Evolutionary conservation across 2,329 filamentous ascomycete species (phyloP).

Genomic region (Plenodomus biglobosus): DNA sequence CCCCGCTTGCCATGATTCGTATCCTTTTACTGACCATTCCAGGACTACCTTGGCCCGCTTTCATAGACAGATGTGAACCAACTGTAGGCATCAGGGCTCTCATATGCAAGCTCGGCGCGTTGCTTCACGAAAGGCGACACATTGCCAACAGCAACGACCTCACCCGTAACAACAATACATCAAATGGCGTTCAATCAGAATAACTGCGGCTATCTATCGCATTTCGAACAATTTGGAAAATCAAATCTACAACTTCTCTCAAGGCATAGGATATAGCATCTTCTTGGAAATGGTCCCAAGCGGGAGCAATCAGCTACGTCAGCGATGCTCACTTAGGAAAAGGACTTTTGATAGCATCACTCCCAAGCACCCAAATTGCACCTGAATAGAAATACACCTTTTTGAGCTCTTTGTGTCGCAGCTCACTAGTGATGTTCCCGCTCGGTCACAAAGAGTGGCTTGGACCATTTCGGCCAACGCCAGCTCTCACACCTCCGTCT

Average conservation of each 20-base stretch:
- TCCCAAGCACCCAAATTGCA: slow-evolving; percentile 12
- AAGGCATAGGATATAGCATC: too few relatives aligned
- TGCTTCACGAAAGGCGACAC: background rate
- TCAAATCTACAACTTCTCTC: too few relatives aligned
- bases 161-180: too few relatives aligned
- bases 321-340: background rate
- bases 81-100: too few relatives aligned
- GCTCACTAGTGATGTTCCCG: slow-evolving; percentile 8
- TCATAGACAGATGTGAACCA: slow-evolving; percentile 18
- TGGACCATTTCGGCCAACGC: slow-evolving; percentile 33
- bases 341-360: background rate
- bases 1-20: background rate
- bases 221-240: too few relatives aligned
- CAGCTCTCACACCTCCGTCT: slow-evolving; percentile 31
- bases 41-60: slow-evolving; percentile 46
- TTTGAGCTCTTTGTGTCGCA: slow-evolving; percentile 27
- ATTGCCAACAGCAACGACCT: background rate
- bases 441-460: slow-evolving; percentile 29
- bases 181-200: too few relatives aligned
- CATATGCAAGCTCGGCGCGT: background rate
- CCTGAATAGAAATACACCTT: slow-evolving; percentile 29
- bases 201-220: too few relatives aligned
- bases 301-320: too few relatives aligned
- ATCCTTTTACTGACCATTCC: slow-evolving; percentile 16
- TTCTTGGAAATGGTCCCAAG: too few relatives aligned